phyloP scores from a whole-genome alignment of 2,329 filamentous ascomycete genomes.

The Exophiala spinifera region DNA sequence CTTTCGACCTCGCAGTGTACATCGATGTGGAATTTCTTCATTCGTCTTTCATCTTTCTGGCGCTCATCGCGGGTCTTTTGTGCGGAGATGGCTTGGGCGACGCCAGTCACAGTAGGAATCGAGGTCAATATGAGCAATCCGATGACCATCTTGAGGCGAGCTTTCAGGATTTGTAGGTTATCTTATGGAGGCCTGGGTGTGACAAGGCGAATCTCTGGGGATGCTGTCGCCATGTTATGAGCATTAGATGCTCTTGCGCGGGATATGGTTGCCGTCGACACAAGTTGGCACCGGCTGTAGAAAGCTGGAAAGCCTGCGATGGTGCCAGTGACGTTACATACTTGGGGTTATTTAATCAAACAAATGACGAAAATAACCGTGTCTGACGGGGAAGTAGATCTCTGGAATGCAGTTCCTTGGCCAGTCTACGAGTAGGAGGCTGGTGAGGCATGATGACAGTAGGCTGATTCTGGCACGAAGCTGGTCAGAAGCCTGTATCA shows the following conservation, averaged over 20 bases:
- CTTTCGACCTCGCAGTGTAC: conserved; percentile 37
- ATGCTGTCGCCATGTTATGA: neutral
- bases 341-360: neutral
- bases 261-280: neutral
- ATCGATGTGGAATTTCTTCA: conserved; percentile 47
- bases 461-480: too few species aligned
- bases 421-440: too few species aligned
- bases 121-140: conserved; percentile 39
- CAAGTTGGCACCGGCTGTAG: neutral
- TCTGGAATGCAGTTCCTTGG: too few species aligned
- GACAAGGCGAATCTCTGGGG: neutral
- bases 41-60: conserved; percentile 44
- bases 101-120: conserved; percentile 48
- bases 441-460: too few species aligned
- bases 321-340: neutral
- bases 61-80: conserved; percentile 46
- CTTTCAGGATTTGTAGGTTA: neutral
- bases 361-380: too few species aligned
- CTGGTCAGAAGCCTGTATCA: too few species aligned
- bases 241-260: neutral
- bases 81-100: conserved; percentile 44
- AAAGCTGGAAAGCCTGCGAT: neutral
- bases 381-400: too few species aligned
- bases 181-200: neutral
- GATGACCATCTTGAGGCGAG: conserved; percentile 36